A percentile compares a stretch with the other conserved stretches of the same genome.
Conservation (phyloP, 805 yeast genomes). For the Candida odintsovae region DNA sequence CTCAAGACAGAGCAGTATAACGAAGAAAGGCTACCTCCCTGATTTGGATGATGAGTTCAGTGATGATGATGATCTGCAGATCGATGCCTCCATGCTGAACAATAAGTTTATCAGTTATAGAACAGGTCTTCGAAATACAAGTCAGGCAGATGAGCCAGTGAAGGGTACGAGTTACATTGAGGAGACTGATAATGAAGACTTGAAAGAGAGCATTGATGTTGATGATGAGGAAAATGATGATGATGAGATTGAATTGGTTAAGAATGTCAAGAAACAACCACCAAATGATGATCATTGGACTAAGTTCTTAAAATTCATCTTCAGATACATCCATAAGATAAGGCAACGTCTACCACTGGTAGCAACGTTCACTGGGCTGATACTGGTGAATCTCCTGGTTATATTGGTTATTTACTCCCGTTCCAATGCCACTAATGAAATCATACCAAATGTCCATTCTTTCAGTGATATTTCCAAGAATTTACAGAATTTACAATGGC, state of each 20-base stretch:
- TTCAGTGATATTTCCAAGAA: conserved; percentile 18
- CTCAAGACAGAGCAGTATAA: not conserved
- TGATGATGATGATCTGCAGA: not conserved
- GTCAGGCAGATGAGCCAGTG: not conserved
- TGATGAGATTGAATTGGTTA: not conserved
- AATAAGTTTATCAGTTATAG: not conserved
- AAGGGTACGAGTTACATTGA: not conserved
- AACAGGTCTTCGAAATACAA: not conserved
- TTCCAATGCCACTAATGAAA: conserved; percentile 4
- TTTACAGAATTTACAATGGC: conserved; percentile 18
- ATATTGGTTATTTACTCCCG: conserved; percentile 1
- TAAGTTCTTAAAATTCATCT: not conserved
- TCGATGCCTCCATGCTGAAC: not conserved
- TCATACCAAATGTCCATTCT: conserved; percentile 11
- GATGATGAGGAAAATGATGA: not conserved
- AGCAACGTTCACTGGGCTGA: not conserved
- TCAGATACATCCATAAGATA: conserved; percentile 1
- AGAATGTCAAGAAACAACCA: not conserved
- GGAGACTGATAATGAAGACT: not conserved
- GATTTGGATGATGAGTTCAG: not conserved
- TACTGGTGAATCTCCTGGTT: conserved; percentile 2
- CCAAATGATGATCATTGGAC: not conserved
- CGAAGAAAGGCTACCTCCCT: not conserved
- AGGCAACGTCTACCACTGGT: not conserved
- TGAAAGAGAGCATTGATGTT: not conserved